Conservation (phyloP, 2,329 filamentous ascomycete genomes). For the Ophioceras dolichostomum region DNA sequence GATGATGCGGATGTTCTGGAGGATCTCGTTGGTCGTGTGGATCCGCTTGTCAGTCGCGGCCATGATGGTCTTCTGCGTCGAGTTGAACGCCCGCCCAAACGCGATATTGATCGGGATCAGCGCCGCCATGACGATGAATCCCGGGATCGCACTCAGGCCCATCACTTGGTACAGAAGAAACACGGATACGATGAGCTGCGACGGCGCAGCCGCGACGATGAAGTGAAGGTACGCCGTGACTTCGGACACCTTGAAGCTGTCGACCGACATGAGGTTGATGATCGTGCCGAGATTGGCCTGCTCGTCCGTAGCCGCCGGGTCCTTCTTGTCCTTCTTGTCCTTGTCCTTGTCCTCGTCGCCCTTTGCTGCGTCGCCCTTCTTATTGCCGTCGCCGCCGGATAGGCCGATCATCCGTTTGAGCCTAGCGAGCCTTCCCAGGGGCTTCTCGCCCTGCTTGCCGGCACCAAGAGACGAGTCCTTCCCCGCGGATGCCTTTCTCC, state of each 20-base stretch:
- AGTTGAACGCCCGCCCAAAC: constrained; percentile 75
- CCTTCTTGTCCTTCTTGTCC: constrained; percentile 21
- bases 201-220: constrained; percentile 81
- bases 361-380: constrained; percentile 24
- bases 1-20: constrained; percentile 97
- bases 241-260: constrained; percentile 97
- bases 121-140: constrained; percentile 79
- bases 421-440: constrained; percentile 28
- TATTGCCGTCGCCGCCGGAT: constrained; percentile 41
- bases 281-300: constrained; percentile 95
- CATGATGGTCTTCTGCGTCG: constrained; percentile 82
- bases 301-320: constrained; percentile 35
- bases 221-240: constrained; percentile 93
- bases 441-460: constrained; percentile 30
- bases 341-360: constrained; percentile 15
- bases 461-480: constrained; percentile 62
- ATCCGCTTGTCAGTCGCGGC: constrained; percentile 91
- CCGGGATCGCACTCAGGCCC: constrained; percentile 85
- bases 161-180: constrained; percentile 79
- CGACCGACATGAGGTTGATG: constrained; percentile 98
- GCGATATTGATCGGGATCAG: constrained; percentile 83
- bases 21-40: constrained; percentile 88
- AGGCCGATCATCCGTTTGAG: constrained; percentile 47
- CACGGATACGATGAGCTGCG: constrained; percentile 74
- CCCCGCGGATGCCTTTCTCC: constrained; percentile 75